phyloP scores from a whole-genome alignment of 2,329 filamentous ascomycete species.

The Stemphylium lycopersici region DNA sequence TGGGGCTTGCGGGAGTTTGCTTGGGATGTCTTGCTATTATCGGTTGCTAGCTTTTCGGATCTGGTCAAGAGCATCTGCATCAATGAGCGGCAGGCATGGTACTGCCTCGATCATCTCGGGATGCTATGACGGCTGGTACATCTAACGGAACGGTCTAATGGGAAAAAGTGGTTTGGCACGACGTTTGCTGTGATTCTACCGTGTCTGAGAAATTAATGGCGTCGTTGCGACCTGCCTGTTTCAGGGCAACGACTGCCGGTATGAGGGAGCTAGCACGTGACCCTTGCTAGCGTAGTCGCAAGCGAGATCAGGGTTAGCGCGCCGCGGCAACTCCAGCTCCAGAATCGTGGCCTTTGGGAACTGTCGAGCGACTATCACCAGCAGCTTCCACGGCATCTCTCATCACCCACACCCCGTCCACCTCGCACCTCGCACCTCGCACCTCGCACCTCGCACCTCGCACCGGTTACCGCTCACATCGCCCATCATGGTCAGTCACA shows the following conservation, averaged over 20 bases:
- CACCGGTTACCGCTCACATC: slow-evolving; percentile 5
- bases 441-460: slow-evolving; percentile 8
- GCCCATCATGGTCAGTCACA: slow-evolving; percentile 28
- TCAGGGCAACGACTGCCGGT: slow-evolving; percentile 4
- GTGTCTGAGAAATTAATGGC: too few species aligned
- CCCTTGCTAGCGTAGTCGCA: slow-evolving; percentile 26
- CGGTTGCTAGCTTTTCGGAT: slow-evolving; percentile 23
- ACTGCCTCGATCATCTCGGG: slow-evolving; percentile 28
- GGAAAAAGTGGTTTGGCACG: slow-evolving; percentile 37
- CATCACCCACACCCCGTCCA: slow-evolving; percentile 6
- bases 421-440: slow-evolving; percentile 8
- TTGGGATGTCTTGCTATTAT: slow-evolving; percentile 24
- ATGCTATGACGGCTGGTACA: slow-evolving; percentile 28
- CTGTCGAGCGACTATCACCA: slow-evolving; percentile 20
- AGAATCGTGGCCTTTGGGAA: slow-evolving; percentile 43
- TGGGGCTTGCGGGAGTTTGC: slow-evolving; percentile 33
- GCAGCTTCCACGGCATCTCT: slow-evolving; percentile 18
- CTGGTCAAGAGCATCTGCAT: slow-evolving; percentile 25
- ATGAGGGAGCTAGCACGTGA: slow-evolving; percentile 20
- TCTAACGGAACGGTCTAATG: slow-evolving; percentile 34
- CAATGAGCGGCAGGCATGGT: slow-evolving; percentile 20
- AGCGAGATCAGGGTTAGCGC: slow-evolving; percentile 25
- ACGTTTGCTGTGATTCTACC: not conserved
- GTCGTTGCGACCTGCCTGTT: not conserved
- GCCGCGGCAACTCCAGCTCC: slow-evolving; percentile 31